phyloP scores from a whole-genome alignment of 1,139 yeast genomes.

The Debaryomyces singareniensis region DNA sequence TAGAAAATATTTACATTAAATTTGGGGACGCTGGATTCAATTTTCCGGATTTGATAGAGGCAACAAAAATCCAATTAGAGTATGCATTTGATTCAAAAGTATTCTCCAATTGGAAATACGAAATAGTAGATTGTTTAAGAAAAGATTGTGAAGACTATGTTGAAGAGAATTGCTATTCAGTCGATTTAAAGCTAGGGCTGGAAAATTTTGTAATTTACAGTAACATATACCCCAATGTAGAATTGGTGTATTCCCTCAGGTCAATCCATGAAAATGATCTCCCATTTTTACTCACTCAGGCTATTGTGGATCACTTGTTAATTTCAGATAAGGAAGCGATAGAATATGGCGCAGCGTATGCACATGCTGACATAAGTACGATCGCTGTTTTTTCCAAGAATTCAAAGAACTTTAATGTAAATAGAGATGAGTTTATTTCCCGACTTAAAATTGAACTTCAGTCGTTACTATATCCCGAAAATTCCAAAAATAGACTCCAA shows the following conservation, averaged over 20 bases:
- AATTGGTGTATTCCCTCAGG: slow-evolving; percentile 23
- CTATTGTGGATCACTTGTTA: slow-evolving; percentile 12
- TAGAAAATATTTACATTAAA: slow-evolving; percentile 23
- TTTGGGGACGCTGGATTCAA: slow-evolving; percentile 33
- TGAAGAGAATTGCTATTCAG: too few species aligned
- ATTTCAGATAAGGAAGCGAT: too few species aligned
- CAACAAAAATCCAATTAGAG: slow-evolving; percentile 37
- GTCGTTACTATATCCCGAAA: too few species aligned
- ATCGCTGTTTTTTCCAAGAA: too few species aligned
- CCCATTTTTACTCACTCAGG: slow-evolving; percentile 33
- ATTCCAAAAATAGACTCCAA: too few species aligned
- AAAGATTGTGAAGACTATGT: slow-evolving; percentile 7
- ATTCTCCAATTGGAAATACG: slow-evolving; percentile 6
- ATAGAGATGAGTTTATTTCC: too few species aligned
- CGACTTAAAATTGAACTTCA: too few species aligned
- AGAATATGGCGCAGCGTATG: too few species aligned
- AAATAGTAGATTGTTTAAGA: not conserved
- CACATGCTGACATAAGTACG: too few species aligned
- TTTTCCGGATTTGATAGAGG: slow-evolving; percentile 43
- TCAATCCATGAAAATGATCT: slow-evolving; percentile 35
- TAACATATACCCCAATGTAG: slow-evolving; percentile 12
- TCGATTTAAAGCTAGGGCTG: slow-evolving; percentile 22
- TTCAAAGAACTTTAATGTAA: too few species aligned
- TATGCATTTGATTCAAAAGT: slow-evolving; percentile 10
- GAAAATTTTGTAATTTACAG: slow-evolving; percentile 27